phyloP scores from a whole-genome alignment of 768 basidiomycete species.

The Suillus discolor region DNA sequence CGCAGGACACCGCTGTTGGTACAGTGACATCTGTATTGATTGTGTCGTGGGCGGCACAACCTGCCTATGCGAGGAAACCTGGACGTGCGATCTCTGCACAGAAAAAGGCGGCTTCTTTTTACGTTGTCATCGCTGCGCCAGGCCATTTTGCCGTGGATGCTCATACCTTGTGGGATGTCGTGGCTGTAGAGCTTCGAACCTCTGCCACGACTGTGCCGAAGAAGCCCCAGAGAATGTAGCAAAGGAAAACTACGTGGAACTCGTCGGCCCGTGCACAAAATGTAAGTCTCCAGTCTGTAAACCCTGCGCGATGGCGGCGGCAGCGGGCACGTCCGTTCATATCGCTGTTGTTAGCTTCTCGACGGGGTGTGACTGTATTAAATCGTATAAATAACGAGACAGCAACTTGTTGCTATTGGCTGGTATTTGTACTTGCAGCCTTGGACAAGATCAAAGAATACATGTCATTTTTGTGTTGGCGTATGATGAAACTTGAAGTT shows the following conservation, averaged over 20 bases:
- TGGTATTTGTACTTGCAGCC: not conserved
- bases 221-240: not conserved
- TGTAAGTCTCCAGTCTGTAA: not conserved
- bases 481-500: not conserved
- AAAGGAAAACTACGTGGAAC: not conserved
- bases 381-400: not conserved
- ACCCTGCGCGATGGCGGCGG: not conserved
- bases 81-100: conserved; percentile 3
- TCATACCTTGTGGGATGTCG: not conserved
- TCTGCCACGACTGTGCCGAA: not conserved
- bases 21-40: not conserved
- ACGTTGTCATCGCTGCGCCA: not conserved
- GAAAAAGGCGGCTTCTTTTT: not conserved
- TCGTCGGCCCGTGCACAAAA: not conserved
- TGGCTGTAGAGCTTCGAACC: not conserved
- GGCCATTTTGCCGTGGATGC: not conserved
- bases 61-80: not conserved
- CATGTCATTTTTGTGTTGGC: not conserved
- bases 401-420: not conserved
- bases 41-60: not conserved
- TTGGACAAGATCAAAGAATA: not conserved
- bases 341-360: not conserved
- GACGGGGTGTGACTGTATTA: not conserved
- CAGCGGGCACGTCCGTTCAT: not conserved
- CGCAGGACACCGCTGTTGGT: not conserved